Conservation (phyloP, 169 alveolate genomes). For the Neospora caninum region DNA sequence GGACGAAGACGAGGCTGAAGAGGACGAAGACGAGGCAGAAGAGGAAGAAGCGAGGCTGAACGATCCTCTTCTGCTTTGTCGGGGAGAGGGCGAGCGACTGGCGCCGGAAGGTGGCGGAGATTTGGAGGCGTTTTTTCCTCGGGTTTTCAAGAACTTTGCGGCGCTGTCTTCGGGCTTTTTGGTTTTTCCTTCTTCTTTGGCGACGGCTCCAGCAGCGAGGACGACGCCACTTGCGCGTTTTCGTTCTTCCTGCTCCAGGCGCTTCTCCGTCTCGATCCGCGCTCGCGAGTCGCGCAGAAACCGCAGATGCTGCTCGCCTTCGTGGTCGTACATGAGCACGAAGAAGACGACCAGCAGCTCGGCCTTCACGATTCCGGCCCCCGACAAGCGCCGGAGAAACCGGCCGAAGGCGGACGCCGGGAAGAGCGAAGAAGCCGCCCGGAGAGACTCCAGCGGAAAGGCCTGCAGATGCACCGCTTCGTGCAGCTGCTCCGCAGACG, state of each 20-base stretch:
- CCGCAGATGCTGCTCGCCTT: constrained; percentile 41
- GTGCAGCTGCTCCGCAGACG: constrained; percentile 4
- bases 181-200: neutral
- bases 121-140: neutral
- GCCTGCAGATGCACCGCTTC: neutral
- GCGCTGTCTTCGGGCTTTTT: no score
- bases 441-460: constrained; percentile 7
- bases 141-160: neutral
- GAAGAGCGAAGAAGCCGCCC: neutral
- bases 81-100: neutral
- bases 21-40: neutral
- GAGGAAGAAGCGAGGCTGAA: neutral
- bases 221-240: neutral
- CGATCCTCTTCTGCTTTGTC: neutral
- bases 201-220: neutral
- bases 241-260: neutral
- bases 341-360: constrained; percentile 49
- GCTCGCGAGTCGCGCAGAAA: constrained; percentile 29
- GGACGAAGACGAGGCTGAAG: neutral
- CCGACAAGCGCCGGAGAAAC: neutral
- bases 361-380: constrained; percentile 30
- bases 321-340: constrained; percentile 43
- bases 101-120: neutral
- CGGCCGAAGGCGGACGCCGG: neutral
- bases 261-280: neutral